These are phyloP conservation scores for Cucurbitaria berberidis DNA, from an alignment of 2,329 filamentous ascomycete species.

Conservation along the genomic window DNA sequence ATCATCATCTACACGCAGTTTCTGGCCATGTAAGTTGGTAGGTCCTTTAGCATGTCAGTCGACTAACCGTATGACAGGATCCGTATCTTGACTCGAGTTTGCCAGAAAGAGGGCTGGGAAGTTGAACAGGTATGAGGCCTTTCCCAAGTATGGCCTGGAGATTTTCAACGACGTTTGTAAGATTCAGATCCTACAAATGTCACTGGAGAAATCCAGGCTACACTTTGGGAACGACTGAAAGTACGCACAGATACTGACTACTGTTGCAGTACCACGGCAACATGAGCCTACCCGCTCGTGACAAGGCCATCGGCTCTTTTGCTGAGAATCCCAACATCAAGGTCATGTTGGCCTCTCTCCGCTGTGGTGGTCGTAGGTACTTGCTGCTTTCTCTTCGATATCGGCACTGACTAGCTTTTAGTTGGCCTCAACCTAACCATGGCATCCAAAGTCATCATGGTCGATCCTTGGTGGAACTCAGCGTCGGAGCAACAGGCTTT, in stretches of 20 bases:
- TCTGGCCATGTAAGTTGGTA: slow-evolving; percentile 50
- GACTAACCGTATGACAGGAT: slow-evolving; percentile 41
- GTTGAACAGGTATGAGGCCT: slow-evolving; percentile 46
- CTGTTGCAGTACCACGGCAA: slow-evolving; percentile 55
- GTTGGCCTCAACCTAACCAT: slow-evolving; percentile 65
- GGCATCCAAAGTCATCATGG: slow-evolving; percentile 57
- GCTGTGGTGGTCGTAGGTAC: slow-evolving; percentile 58
- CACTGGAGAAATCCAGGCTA: not conserved
- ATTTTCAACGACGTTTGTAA: not conserved
- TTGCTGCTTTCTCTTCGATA: not conserved
- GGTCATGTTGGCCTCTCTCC: slow-evolving; percentile 63
- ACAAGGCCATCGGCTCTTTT: slow-evolving; percentile 57
- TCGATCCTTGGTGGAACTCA: slow-evolving; percentile 66
- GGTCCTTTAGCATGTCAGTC: too few species aligned
- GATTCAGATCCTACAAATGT: not conserved
- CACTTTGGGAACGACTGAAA: not conserved
- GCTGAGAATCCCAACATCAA: slow-evolving; percentile 45
- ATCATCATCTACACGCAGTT: slow-evolving; percentile 68
- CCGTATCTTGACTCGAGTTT: slow-evolving; percentile 58
- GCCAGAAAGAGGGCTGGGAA: slow-evolving; percentile 57
- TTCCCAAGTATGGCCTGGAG: not conserved
- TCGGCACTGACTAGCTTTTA: slow-evolving; percentile 9
- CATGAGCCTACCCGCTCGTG: slow-evolving; percentile 53
- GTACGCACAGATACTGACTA: slow-evolving; percentile 11
- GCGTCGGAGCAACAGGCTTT: slow-evolving; percentile 68